Base-by-base conservation (phyloP, 2,329 filamentous ascomycete genomes). In the Fusarium mexicanum region DNA sequence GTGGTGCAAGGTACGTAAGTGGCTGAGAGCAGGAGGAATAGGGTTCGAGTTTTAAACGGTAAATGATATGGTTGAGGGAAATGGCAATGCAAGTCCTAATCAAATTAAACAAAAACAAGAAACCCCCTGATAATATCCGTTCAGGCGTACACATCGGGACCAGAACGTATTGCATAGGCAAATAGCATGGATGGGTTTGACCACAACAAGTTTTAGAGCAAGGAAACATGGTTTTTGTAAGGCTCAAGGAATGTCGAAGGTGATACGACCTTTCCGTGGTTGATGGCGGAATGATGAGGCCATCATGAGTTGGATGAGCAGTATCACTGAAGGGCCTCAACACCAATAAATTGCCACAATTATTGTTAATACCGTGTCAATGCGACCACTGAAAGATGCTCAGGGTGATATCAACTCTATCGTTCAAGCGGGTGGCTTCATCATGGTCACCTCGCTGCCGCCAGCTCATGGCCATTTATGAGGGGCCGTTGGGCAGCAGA, bases 271-370 rank as follows among this genome's bases (percentile, higher is more conserved):
- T 26, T 22, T n/a, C 22, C 14, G 54, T 43, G 54, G 47, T 37
- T 44, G 64, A 22, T 8, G 10, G 12, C 11, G n/a, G 35, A 46
- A 68, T 61, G 40, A 61, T 37, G 35, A 24, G 38, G 40, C 24
- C 47, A 68, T 68, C 64, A 68, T 68, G 66, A 60, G 48, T 43
- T 44, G 12, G 47, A 29, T 24, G 41, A 37, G 41, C n/a, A 62
- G 41, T 37, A 44, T 46, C 16, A 22, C n/a, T 41, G 18, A 17
- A 29, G 31, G 37, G 17, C 13, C 11, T 18, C 29, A 7, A 8
- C 24, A 14, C 18, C 5, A 12, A 17, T 8, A 68, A 54, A 48
- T 18, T 24, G 29, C 16, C 18, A 22, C 26, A 43, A 48, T 9
- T 16, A 35, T 14, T 33, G 3, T 20, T 4, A 2, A 9, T 16